These are phyloP conservation scores for Exophiala alcalophila DNA, from an alignment of 2,329 filamentous ascomycete genomes.

Conservation along the genomic window DNA sequence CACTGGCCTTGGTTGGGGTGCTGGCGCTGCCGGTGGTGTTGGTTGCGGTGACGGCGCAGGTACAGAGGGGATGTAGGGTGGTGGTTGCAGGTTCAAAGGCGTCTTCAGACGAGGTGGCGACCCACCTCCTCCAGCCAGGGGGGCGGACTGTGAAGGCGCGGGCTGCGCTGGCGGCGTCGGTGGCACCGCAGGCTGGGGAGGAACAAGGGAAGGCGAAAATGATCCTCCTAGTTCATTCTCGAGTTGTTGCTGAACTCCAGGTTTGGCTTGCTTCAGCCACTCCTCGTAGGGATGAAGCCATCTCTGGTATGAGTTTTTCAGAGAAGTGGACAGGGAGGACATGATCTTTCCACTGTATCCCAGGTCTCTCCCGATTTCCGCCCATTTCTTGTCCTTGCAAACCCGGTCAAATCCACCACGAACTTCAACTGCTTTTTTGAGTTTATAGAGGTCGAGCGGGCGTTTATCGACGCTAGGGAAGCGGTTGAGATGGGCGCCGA, in stretches of 20 bases:
- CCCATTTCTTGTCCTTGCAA: constrained; percentile 98
- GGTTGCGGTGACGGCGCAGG: constrained; percentile 31
- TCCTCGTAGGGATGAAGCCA: constrained; percentile 98
- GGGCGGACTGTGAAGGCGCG: constrained; percentile 35
- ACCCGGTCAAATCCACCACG: constrained; percentile 94
- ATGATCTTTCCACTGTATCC: constrained; percentile 99
- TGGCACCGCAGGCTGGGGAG: constrained; percentile 70
- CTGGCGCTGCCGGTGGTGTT: constrained; percentile 36
- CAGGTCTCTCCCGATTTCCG: constrained; percentile 91
- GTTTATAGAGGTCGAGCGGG: constrained; percentile 86
- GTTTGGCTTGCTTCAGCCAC: constrained; percentile 84
- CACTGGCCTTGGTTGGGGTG: constrained; percentile 40
- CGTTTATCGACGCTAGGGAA: constrained; percentile 97
- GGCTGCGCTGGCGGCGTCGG: constrained; percentile 47
- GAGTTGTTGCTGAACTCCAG: constrained; percentile 92
- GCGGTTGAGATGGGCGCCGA: constrained; percentile 88
- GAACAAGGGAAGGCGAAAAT: constrained; percentile 65
- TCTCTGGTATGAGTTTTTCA: constrained; percentile 97
- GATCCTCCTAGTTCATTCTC: constrained; percentile 92
- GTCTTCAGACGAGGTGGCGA: too few relatives aligned
- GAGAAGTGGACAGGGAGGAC: constrained; percentile 94
- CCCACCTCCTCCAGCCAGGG: constrained; percentile 44
- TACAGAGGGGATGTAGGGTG: constrained; percentile 8
- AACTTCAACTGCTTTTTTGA: constrained; percentile 95
- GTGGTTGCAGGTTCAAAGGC: constrained; percentile 52